Conservation (phyloP, 139 green algal genomes). For the Zygnema cylindricum region DNA sequence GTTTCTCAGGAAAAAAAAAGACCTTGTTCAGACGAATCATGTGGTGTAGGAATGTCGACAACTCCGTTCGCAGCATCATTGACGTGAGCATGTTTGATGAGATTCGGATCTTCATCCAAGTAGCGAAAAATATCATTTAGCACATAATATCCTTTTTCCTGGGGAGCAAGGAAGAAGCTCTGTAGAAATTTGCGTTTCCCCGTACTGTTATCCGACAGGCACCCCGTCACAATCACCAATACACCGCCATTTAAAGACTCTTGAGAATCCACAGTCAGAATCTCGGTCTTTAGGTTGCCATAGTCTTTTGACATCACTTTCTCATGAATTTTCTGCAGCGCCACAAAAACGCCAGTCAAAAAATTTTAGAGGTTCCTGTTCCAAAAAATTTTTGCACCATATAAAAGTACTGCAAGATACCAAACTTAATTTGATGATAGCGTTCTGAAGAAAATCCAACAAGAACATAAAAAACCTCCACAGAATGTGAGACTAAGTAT, state of each 20-base stretch:
- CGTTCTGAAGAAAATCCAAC: no score
- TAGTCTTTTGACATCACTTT: slow-evolving; percentile 73
- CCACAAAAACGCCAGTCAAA: no score
- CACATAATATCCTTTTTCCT: slow-evolving; percentile 90
- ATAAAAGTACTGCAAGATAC: no score
- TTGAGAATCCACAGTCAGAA: slow-evolving; percentile 82
- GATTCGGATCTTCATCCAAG: slow-evolving; percentile 52
- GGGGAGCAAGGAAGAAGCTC: slow-evolving; percentile 88
- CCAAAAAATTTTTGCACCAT: no score
- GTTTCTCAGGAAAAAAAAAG: not conserved
- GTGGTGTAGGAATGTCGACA: not conserved
- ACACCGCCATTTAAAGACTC: slow-evolving; percentile 77
- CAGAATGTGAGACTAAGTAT: no score
- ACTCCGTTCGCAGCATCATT: slow-evolving; percentile 12
- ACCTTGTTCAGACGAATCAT: not conserved
- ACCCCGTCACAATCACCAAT: slow-evolving; percentile 80
- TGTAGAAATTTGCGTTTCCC: slow-evolving; percentile 76
- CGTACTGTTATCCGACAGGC: slow-evolving; percentile 61
- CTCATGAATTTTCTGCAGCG: slow-evolving; percentile 79
- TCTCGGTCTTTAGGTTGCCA: slow-evolving; percentile 68
- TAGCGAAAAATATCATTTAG: slow-evolving; percentile 90
- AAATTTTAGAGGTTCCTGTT: no score
- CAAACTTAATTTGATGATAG: no score
- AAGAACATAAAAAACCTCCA: no score
- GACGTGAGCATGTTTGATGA: slow-evolving; percentile 10